These are phyloP conservation scores for Pseudevernia furfuracea DNA, from an alignment of 495 filamentous ascomycete genomes.

Conservation along the genomic window DNA sequence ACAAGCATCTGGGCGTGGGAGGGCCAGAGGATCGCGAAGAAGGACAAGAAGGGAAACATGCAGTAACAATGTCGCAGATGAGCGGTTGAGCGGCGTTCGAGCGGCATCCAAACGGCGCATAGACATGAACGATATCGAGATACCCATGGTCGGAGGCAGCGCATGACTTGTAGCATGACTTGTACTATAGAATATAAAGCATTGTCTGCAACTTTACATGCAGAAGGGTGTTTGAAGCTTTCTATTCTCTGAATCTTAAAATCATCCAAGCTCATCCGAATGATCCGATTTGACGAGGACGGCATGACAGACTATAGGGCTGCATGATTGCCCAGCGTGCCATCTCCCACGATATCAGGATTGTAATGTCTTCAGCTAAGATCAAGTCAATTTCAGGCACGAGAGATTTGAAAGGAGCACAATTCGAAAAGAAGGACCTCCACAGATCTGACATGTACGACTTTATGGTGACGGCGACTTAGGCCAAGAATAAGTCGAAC, in stretches of 20 bases:
- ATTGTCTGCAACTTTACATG: background rate
- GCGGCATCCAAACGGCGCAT: background rate
- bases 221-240: background rate
- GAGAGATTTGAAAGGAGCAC: background rate
- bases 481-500: background rate
- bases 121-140: background rate
- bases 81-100: background rate
- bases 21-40: slow-evolving; percentile 36
- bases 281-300: background rate
- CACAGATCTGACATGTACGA: background rate
- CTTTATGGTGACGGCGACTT: background rate
- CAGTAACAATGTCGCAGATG: background rate
- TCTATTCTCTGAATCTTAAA: background rate
- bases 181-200: background rate
- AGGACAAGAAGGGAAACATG: slow-evolving; percentile 36
- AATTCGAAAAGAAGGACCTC: background rate
- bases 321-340: background rate
- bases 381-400: background rate
- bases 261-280: background rate
- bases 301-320: background rate
- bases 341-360: background rate
- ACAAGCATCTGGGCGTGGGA: slow-evolving; percentile 86
- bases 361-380: background rate
- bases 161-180: background rate
- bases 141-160: background rate